phyloP scores from a whole-genome alignment of 192 early-diverging fungal species.

The Lobosporangium transversale region DNA sequence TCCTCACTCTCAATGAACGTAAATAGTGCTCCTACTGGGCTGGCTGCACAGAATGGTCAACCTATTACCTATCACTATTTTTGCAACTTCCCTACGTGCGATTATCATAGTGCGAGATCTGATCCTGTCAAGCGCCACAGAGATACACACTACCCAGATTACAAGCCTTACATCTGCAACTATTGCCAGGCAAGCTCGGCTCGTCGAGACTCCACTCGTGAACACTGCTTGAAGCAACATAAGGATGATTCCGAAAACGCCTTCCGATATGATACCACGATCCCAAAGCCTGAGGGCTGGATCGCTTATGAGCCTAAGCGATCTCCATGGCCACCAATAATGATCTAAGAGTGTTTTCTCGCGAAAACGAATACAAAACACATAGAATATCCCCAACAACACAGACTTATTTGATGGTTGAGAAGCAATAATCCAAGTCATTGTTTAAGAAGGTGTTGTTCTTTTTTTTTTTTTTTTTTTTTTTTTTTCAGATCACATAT shows the following conservation, averaged over 20 bases:
- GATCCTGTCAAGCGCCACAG: conserved; percentile 51
- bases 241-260: conserved; percentile 49
- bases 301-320: conserved; percentile 51
- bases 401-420: too few species aligned
- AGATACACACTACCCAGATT: conserved; percentile 49
- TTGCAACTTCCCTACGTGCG: conserved; percentile 50
- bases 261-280: conserved; percentile 34
- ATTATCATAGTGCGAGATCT: conserved; percentile 45
- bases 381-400: too few species aligned
- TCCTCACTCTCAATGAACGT: conserved; percentile 24
- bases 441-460: too few species aligned
- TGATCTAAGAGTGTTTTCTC: conserved; percentile 11
- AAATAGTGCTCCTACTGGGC: neutral
- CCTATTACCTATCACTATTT: conserved; percentile 48
- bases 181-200: conserved; percentile 44
- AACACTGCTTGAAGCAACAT: conserved; percentile 50
- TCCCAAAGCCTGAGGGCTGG: conserved; percentile 51
- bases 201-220: conserved; percentile 41
- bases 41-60: conserved; percentile 17
- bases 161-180: conserved; percentile 54
- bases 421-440: too few species aligned
- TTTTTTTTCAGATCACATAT: too few species aligned
- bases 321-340: conserved; percentile 46
- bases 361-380: too few species aligned
- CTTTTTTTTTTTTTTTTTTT: too few species aligned